A percentile compares a stretch with the other conserved stretches of the same genome.
Evolutionary conservation across 768 basidiomycete species (phyloP).

Genomic region (Tylopilus vinaceipallidus): DNA sequence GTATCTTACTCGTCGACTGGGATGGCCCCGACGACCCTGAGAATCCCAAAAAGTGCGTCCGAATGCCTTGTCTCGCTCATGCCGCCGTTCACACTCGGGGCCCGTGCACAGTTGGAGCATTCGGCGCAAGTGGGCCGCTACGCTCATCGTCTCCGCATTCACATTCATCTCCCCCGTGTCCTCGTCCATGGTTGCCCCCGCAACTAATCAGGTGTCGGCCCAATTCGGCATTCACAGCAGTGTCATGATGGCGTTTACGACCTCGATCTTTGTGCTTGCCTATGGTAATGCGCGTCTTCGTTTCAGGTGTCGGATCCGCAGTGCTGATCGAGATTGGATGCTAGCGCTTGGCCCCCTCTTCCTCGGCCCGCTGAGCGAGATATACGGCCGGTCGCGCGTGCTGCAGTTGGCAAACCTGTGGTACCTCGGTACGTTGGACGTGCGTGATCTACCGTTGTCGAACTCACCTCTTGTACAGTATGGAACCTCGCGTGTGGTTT

Average conservation of each 20-base stretch:
- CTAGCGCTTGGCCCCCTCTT: constrained; percentile 36
- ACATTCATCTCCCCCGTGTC: constrained; percentile 69
- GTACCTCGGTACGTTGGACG: constrained; percentile 48
- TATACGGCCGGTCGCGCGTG: constrained; percentile 64
- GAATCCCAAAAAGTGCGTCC: constrained; percentile 59
- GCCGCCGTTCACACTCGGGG: neutral
- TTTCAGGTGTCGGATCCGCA: neutral
- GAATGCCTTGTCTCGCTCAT: neutral
- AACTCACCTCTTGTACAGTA: constrained; percentile 31
- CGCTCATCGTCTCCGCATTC: constrained; percentile 61
- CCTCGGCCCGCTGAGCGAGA: constrained; percentile 65
- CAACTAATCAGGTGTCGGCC: constrained; percentile 45
- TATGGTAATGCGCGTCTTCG: constrained; percentile 41
- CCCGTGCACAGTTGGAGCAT: constrained; percentile 49
- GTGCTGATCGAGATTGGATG: neutral
- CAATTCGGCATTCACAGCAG: constrained; percentile 54
- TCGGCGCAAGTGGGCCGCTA: constrained; percentile 61
- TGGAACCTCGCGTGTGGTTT: constrained; percentile 69
- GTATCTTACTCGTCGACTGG: constrained; percentile 50
- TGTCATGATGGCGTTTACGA: constrained; percentile 52
- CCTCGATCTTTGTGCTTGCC: constrained; percentile 58
- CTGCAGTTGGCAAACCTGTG: constrained; percentile 64
- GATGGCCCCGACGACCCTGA: constrained; percentile 44
- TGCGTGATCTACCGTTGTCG: neutral
- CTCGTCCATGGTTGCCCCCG: constrained; percentile 75